A percentile compares a stretch with the other conserved stretches of the same genome.
Conservation (phyloP, 441 rosid species). For the Pelargonium australe region DNA sequence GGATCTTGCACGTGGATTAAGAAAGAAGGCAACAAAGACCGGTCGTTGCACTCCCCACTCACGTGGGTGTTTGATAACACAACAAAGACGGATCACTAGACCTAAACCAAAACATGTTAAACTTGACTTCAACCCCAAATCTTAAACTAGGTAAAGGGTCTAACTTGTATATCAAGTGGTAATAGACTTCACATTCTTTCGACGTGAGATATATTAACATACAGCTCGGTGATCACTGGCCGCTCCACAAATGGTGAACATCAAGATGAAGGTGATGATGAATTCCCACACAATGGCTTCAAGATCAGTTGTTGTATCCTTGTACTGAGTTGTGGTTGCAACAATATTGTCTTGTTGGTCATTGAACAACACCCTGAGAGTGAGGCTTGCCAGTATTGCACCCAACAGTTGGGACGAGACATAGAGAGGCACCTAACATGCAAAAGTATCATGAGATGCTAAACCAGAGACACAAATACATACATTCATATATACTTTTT, state of each 20-base stretch:
- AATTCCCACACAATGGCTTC: conserved; percentile 46
- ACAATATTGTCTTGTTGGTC: conserved; percentile 19
- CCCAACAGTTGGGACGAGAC: conserved; percentile 39
- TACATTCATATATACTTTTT: background rate
- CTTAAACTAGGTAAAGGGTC: too few relatives aligned
- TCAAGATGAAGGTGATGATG: conserved; percentile 37
- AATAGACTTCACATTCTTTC: background rate
- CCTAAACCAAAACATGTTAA: too few relatives aligned
- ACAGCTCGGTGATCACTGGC: conserved; percentile 48
- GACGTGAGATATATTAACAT: background rate
- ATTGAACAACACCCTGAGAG: conserved; percentile 31
- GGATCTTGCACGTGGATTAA: too few relatives aligned
- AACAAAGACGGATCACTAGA: too few relatives aligned
- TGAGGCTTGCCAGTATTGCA: conserved; percentile 37
- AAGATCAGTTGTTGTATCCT: conserved; percentile 37
- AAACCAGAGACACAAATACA: background rate
- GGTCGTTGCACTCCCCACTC: too few relatives aligned
- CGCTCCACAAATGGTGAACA: conserved; percentile 35
- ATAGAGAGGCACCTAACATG: conserved; percentile 35
- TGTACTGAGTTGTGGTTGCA: conserved; percentile 30
- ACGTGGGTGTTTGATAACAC: too few relatives aligned
- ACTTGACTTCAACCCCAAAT: too few relatives aligned
- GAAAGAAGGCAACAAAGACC: too few relatives aligned
- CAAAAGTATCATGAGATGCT: too few relatives aligned
- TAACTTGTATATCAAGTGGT: too few relatives aligned